Conservation (phyloP, 352 stramenopile species). For the Phytophthora rubi region DNA sequence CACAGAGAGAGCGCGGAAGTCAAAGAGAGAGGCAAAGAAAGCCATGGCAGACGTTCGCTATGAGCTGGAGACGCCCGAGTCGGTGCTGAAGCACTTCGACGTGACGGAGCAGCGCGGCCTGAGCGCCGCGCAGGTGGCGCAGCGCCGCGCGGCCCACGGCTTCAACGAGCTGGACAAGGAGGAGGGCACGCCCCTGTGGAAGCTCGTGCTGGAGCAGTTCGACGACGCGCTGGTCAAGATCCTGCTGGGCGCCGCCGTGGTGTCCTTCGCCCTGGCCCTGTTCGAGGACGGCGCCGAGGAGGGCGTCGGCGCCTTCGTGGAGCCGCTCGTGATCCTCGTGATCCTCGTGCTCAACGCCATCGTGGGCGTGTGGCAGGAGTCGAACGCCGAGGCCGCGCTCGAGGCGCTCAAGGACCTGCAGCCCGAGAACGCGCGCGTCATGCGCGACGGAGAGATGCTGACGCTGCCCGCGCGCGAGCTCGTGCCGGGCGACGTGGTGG, state of each 20-base stretch:
- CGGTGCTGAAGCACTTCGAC: constrained; percentile 81
- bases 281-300: constrained; percentile 90
- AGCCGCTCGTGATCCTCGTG: constrained; percentile 97
- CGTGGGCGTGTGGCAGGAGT: constrained; percentile 97
- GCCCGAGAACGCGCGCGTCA: constrained; percentile 89
- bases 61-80: constrained; percentile 70
- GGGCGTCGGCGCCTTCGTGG: constrained; percentile 93
- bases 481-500: constrained; percentile 97
- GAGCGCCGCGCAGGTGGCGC: constrained; percentile 57
- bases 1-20: background rate
- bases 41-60: constrained; percentile 49
- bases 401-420: constrained; percentile 97
- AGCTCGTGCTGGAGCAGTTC: constrained; percentile 98
- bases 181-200: constrained; percentile 89
- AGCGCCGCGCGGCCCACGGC: constrained; percentile 64
- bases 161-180: constrained; percentile 93
- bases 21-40: background rate
- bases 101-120: constrained; percentile 70
- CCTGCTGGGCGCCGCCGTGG: constrained; percentile 94
- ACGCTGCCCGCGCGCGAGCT: constrained; percentile 91
- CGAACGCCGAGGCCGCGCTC: constrained; percentile 93
- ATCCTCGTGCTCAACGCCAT: constrained; percentile 97
- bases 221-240: constrained; percentile 99
- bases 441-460: constrained; percentile 86
- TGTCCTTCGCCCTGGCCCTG: constrained; percentile 95